Evolutionary conservation across 768 basidiomycete species (phyloP), one percentile per base, ranked within the genome.

Genomic region (Pleurotus tuoliensis): DNA sequence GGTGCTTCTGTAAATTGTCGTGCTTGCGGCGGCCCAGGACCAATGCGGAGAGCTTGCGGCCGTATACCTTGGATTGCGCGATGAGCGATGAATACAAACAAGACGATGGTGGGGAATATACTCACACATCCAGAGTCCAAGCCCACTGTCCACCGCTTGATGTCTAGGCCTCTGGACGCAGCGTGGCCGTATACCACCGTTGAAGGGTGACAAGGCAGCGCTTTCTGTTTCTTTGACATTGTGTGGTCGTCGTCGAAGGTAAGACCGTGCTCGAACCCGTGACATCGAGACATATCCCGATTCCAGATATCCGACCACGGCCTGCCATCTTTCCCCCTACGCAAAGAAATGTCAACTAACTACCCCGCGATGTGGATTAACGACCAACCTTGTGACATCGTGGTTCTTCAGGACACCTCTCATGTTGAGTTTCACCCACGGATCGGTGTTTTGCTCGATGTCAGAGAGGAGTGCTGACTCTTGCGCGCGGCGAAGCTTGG

Each of bases 121-220:
- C 86, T 67, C 67, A 93, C 90, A 65, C 94, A 96, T 9, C 91
- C 94, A 0, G 88, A 80, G 67, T 98, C 95, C 34, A 96, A 70
- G 1, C 95, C 95, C 58, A 94, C 73, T 2, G 86, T 83, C 88
- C 89, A 96, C 18, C 88, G 77, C 59, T 88, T 87, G 61, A 93
- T 69, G 67, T 94, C 92, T 11, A 97, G 76, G 11, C 90, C 91
- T 24, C 90, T 77, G 3, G 80, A 74, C 4, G 94, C 94, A 6
- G 86, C 79, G 64, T 97, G 95, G 0, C 93, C 95, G 67, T 96
- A 97, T 5, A 96, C 70, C n/a, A 92, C 84, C 39, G 82, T 89
- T 0, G 83, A 77, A 1, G 92, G 88, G 62, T 82, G 79, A 62
- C 91, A 93, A 4, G 82, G 81, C 8, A 88, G 65, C 4, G 61